Base-by-base conservation (phyloP, 2,329 filamentous ascomycete species). In the Pseudomassariella vexata region DNA sequence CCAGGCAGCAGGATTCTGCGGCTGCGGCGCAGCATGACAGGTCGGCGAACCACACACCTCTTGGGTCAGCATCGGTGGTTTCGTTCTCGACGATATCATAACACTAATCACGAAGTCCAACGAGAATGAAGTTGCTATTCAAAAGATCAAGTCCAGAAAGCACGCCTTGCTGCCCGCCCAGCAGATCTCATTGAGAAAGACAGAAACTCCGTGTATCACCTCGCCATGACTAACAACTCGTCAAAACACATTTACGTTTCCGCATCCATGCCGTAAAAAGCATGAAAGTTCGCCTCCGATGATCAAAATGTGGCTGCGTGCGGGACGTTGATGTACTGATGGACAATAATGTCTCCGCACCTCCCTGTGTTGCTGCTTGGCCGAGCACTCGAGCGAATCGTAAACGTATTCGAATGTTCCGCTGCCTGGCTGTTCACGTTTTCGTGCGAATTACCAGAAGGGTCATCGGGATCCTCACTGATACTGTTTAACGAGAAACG, bases 221-320 rank as follows among this genome's bases (percentile, higher is more conserved):
- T 14, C 47, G 16, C 54, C 43, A 42, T 60, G 8, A 6, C 6
- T 7, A 6, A 8, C 12, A 9, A 14, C 15, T 26, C 24, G 12
- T 26, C 24, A 7, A 8, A 7, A n/a, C 21, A 23, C 14, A 27
- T 15, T 10, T 27, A 14, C n/a, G n/a, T n/a, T n/a, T n/a, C n/a
- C n/a, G n/a, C n/a, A n/a, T n/a, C n/a, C n/a, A n/a, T n/a, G n/a
- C n/a, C n/a, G n/a, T n/a, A n/a, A n/a, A n/a, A n/a, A n/a, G n/a
- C n/a, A n/a, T n/a, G n/a, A n/a, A n/a, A n/a, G n/a, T n/a, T n/a
- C n/a, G n/a, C n/a, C n/a, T n/a, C n/a, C n/a, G n/a, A n/a, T n/a
- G n/a, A n/a, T n/a, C n/a, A n/a, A n/a, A n/a, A n/a, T n/a, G n/a
- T n/a, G n/a, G n/a, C n/a, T n/a, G n/a, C n/a, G n/a, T n/a, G n/a